Conservation (phyloP, 2,329 filamentous ascomycete species). For the Pestalotiopsis sp. region DNA sequence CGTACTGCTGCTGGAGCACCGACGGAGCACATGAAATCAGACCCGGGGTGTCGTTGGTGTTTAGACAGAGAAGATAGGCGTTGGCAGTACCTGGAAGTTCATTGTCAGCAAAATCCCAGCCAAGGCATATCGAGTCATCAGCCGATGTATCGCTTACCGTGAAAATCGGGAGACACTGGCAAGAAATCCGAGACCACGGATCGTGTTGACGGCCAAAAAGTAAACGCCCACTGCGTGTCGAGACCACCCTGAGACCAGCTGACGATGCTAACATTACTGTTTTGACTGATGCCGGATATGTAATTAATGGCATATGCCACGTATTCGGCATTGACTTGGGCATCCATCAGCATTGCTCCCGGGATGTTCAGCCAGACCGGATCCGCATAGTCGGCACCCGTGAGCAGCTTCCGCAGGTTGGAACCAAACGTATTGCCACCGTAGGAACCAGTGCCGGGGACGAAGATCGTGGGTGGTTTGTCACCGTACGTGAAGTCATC, state of each 20-base stretch:
- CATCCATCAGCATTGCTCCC: slow-evolving; percentile 44
- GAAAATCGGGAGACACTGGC: slow-evolving; percentile 45
- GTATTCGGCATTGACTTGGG: slow-evolving; percentile 54
- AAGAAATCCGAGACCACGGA: slow-evolving; percentile 45
- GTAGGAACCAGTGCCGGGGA: slow-evolving; percentile 13
- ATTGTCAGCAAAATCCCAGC: neutral
- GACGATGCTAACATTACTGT: slow-evolving; percentile 13
- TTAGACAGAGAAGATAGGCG: slow-evolving; percentile 1
- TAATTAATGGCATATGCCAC: slow-evolving; percentile 62
- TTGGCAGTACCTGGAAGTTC: neutral
- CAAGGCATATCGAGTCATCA: neutral
- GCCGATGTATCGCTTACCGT: neutral
- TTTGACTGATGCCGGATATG: slow-evolving; percentile 37
- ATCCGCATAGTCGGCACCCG: slow-evolving; percentile 42
- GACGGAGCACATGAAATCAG: slow-evolving; percentile 37
- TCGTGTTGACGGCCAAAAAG: slow-evolving; percentile 53
- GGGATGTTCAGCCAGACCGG: slow-evolving; percentile 60
- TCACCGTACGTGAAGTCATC: slow-evolving; percentile 10
- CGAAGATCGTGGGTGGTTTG: slow-evolving; percentile 12
- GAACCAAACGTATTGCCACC: slow-evolving; percentile 9
- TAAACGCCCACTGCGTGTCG: slow-evolving; percentile 54
- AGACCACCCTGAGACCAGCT: slow-evolving; percentile 55
- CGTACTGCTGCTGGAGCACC: slow-evolving; percentile 47
- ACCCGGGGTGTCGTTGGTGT: neutral
- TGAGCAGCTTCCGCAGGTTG: slow-evolving; percentile 15